These are phyloP conservation scores for Diplodia sapinea DNA, from an alignment of 2,329 filamentous ascomycete genomes.

Conservation along the genomic window DNA sequence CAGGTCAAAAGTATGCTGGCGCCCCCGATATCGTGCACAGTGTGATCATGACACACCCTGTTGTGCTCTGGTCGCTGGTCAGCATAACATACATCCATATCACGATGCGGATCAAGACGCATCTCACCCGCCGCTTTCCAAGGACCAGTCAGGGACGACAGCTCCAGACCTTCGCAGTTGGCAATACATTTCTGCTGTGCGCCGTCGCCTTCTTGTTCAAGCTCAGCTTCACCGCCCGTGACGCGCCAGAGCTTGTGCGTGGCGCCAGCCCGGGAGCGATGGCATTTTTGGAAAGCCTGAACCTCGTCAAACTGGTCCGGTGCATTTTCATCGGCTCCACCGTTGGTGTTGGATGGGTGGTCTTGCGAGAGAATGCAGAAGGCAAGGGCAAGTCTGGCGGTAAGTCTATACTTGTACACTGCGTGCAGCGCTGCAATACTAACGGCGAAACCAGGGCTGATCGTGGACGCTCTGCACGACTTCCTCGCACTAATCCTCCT, in stretches of 20 bases:
- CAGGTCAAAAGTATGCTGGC: conserved; percentile 94
- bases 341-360: conserved; percentile 36
- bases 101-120: conserved; percentile 49
- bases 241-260: conserved; percentile 77
- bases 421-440: background rate
- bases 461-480: conserved; percentile 57
- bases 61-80: conserved; percentile 76
- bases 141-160: conserved; percentile 8
- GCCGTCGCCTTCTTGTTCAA: conserved; percentile 80
- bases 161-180: conserved; percentile 21
- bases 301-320: conserved; percentile 45
- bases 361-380: conserved; percentile 29
- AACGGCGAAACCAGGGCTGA: background rate
- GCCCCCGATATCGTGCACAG: conserved; percentile 81
- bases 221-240: conserved; percentile 82
- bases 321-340: conserved; percentile 42
- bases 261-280: conserved; percentile 52
- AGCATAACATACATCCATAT: conserved; percentile 67
- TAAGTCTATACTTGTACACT: background rate
- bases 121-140: conserved; percentile 34
- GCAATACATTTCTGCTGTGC: conserved; percentile 48
- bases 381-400: conserved; percentile 18
- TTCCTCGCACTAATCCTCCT: conserved; percentile 78
- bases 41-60: conserved; percentile 68
- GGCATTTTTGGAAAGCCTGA: conserved; percentile 52